Evolutionary conservation across 352 stramenopile species (phyloP).

Genomic region (Albugo candida): DNA sequence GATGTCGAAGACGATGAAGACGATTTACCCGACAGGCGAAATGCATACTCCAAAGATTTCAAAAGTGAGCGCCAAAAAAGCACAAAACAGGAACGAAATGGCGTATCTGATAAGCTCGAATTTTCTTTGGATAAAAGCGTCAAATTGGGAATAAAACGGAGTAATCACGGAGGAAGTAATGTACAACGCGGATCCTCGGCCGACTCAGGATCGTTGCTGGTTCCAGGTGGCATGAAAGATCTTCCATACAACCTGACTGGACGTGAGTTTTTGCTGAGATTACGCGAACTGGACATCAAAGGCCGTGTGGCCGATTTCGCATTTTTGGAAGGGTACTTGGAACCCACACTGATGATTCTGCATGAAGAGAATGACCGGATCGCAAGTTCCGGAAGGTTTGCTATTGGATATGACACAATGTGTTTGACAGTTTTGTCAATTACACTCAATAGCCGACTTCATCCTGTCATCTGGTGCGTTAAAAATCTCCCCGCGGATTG

Average conservation of each 20-base stretch:
- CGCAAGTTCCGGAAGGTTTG: conserved; percentile 42
- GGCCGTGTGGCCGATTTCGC: conserved; percentile 63
- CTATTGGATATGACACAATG: conserved; percentile 54
- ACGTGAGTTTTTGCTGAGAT: conserved; percentile 47
- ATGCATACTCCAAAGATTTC: conserved; percentile 53
- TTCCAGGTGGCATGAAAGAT: background rate
- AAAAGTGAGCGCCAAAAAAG: conserved; percentile 22
- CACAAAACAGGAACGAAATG: conserved; percentile 36
- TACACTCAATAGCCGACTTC: conserved; percentile 67
- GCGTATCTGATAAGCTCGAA: conserved; percentile 15
- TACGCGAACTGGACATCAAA: conserved; percentile 54
- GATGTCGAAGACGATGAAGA: conserved; percentile 60
- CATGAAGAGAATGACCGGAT: conserved; percentile 71
- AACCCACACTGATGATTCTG: conserved; percentile 72
- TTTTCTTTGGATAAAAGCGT: conserved; percentile 63
- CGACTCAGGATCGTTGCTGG: conserved; percentile 27
- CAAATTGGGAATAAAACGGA: conserved; percentile 53
- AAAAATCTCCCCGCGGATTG: conserved; percentile 65
- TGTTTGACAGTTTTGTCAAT: conserved; percentile 75
- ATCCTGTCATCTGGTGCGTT: conserved; percentile 76
- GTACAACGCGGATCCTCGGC: background rate
- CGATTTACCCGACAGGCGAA: conserved; percentile 57
- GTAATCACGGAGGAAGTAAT: conserved; percentile 11
- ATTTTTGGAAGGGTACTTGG: conserved; percentile 70
- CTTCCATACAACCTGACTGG: conserved; percentile 41